Evolutionary conservation across 148 eudicot species (phyloP).

Genomic region (Pharnaceum exiguum): DNA sequence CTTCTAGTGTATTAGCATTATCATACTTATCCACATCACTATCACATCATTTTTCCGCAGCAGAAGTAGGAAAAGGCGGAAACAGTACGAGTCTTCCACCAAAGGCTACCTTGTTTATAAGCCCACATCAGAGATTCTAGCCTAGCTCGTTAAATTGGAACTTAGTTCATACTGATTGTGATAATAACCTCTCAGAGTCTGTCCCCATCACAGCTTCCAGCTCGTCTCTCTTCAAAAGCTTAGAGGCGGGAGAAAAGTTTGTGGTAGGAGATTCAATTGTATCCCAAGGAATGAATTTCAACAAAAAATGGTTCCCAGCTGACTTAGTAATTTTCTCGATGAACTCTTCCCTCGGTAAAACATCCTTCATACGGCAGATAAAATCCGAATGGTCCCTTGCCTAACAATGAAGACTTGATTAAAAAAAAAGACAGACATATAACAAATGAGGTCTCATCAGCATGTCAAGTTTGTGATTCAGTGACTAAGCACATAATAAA

Average conservation of each 20-base stretch:
- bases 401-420: conserved; percentile 24
- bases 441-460: background rate
- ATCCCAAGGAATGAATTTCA: conserved; percentile 36
- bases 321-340: conserved; percentile 53
- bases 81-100: too few species aligned
- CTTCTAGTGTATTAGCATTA: too few species aligned
- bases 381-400: conserved; percentile 76
- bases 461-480: background rate
- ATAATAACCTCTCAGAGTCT: conserved; percentile 5
- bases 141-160: too few species aligned
- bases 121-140: too few species aligned
- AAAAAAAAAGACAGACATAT: background rate
- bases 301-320: conserved; percentile 39
- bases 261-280: conserved; percentile 19
- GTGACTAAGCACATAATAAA: background rate
- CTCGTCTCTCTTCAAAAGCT: conserved; percentile 40
- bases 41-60: too few species aligned
- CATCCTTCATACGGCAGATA: conserved; percentile 75
- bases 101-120: too few species aligned
- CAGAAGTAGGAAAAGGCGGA: too few species aligned
- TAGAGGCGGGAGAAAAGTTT: conserved; percentile 49
- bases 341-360: conserved; percentile 50
- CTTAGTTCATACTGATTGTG: conserved; percentile 20
- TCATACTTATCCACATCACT: too few species aligned
- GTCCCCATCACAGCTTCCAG: conserved; percentile 26